Evolutionary conservation across 192 early-diverging fungal genomes (phyloP), one percentile per base, ranked within the genome.

Genomic region (Backusella australiensis): DNA sequence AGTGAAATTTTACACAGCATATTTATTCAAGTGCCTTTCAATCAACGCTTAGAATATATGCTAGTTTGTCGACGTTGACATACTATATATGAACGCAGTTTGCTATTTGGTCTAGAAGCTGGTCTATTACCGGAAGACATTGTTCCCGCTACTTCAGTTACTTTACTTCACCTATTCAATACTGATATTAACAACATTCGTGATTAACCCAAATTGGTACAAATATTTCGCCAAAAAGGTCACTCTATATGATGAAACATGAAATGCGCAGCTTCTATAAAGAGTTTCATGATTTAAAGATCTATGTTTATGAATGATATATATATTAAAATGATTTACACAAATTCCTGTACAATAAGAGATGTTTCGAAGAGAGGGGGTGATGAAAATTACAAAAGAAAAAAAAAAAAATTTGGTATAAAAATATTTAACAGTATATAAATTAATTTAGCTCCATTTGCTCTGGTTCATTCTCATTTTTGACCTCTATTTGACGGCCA

Each of bases 391-490:
- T 29, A 67, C 4, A 35, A 35, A 67, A 66, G 34, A 11, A 14
- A 66, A 8, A 26, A 6, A 26, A 8, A 26, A 6, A 26, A 4
- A 15, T 32, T 36, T 15, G 19, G 32, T 71, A 39, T 36, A 71
- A 71, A 6, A 44, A 26, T 34, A 39, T 38, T 29, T 4, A 26
- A 71, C 19, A 36, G 14, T 44, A 14, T 44, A 44, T 44, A 44
- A 71, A 41, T 35, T 39, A 41, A 71, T 39, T 36, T 26, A 71
- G 38, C 19, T 71, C 39, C 38, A 26, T 71, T 71, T 26, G 69
- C 9, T 71, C 23, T 26, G 34, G 21, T 42, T 42, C 34, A 70
- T 42, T 32, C 32, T 32, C 34, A 38, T 9, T 38, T 70, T 21
- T 6, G 12, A 67, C 34, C 1, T 35, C 15, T 53, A 36, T 35